phyloP scores from a whole-genome alignment of 805 yeast species.

The Candida verbasci region DNA sequence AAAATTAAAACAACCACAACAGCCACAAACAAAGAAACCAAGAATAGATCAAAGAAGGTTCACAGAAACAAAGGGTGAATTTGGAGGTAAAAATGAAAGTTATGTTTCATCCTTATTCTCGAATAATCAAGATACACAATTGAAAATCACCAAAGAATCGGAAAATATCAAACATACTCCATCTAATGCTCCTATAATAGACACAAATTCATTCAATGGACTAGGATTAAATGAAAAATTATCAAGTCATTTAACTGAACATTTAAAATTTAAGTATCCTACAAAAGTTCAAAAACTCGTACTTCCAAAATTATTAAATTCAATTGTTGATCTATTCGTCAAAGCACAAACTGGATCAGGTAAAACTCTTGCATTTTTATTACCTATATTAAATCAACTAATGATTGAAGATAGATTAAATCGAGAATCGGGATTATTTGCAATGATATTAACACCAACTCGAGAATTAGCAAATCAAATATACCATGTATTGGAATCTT shows the following conservation, averaged over 20 bases:
- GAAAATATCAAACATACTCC: constrained; percentile 44
- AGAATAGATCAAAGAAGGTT: too few species aligned
- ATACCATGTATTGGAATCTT: constrained; percentile 68
- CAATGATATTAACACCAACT: constrained; percentile 86
- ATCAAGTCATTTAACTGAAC: constrained; percentile 49
- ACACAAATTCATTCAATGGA: constrained; percentile 64
- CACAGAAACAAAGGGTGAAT: constrained; percentile 46
- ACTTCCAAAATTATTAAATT: constrained; percentile 47
- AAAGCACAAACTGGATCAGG: constrained; percentile 99
- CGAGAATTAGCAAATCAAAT: constrained; percentile 93
- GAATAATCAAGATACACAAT: constrained; percentile 36
- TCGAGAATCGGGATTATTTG: constrained; percentile 81
- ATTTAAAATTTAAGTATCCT: constrained; percentile 59
- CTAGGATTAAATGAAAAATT: constrained; percentile 61
- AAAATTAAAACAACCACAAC: background rate
- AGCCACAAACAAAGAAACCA: constrained; percentile 21
- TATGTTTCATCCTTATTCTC: constrained; percentile 82
- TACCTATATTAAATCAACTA: constrained; percentile 77
- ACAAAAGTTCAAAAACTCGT: constrained; percentile 84
- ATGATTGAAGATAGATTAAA: constrained; percentile 47
- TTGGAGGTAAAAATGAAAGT: constrained; percentile 55
- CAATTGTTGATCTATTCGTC: constrained; percentile 65
- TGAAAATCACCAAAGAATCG: constrained; percentile 47
- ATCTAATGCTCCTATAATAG: constrained; percentile 84
- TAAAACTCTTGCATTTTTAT: constrained; percentile 80